Conservation (phyloP, 108 stramenopile genomes). For the Bacterosira constricta region DNA sequence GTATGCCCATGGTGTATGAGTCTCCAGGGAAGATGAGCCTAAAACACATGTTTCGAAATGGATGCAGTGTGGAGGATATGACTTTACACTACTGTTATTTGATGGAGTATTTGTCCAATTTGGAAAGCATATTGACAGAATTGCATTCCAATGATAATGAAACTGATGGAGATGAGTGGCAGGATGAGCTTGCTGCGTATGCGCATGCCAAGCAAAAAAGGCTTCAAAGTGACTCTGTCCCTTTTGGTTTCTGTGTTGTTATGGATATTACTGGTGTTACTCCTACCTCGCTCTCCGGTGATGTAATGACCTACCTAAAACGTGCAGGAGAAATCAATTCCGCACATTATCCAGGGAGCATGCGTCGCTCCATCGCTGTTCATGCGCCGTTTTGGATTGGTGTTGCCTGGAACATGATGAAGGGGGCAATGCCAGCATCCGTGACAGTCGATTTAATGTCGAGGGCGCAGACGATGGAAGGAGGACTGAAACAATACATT, state of each 20-base stretch:
- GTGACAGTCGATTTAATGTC: constrained; percentile 58
- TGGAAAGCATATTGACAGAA: constrained; percentile 27
- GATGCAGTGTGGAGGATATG: constrained; percentile 60
- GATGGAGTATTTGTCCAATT: constrained; percentile 63
- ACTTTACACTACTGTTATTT: constrained; percentile 61
- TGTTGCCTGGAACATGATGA: constrained; percentile 49
- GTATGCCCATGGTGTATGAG: constrained; percentile 61
- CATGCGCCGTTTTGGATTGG: constrained; percentile 65
- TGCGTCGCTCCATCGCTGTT: constrained; percentile 50
- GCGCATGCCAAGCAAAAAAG: constrained; percentile 27
- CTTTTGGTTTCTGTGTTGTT: constrained; percentile 61
- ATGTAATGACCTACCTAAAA: constrained; percentile 62
- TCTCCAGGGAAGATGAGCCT: constrained; percentile 65
- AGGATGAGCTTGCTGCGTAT: constrained; percentile 36
- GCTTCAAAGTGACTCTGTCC: constrained; percentile 24
- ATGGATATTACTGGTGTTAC: constrained; percentile 63
- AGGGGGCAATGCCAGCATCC: constrained; percentile 56
- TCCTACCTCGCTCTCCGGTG: constrained; percentile 49
- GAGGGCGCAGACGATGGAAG: constrained; percentile 37
- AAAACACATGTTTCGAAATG: constrained; percentile 57
- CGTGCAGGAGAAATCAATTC: constrained; percentile 63
- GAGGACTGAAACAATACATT: constrained; percentile 53
- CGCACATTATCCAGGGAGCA: constrained; percentile 56
- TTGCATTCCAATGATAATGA: constrained; percentile 2
- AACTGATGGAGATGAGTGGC: constrained; percentile 30